Evolutionary conservation across 2,329 filamentous ascomycete genomes (phyloP), one percentile per base, ranked within the genome.

Genomic region (Capronia epimyces): DNA sequence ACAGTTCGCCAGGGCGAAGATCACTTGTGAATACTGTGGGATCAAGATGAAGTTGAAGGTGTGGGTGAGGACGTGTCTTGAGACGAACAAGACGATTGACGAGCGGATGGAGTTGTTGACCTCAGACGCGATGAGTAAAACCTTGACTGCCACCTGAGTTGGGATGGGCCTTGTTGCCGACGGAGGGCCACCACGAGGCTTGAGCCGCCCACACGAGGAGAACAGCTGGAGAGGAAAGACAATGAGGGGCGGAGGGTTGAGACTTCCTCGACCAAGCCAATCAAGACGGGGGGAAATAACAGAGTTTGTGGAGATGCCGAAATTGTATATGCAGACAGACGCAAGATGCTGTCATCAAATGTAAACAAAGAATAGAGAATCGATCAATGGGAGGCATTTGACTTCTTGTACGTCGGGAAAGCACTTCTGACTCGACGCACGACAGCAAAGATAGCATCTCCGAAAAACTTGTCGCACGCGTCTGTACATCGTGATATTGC

Each of bases 261-360:
- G 20, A n/a, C 13, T 5, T 5, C 7, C 16, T 20, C 18, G 34
- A 20, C 20, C 34, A 37, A 20, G 34, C 25, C 37, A 54, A 54
- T 51, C 29, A 53, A 46, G 49, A 46, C 31, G 53, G 52, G 25
- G 47, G 45, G 32, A 45, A 32, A 41, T 50, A 47, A 43, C 46
- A 55, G 43, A 52, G 43, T 39, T 49, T 51, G 55, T 57, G 55
- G 51, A 52, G 48, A 43, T 44, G 21, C 55, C 52, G 55, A 57
- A 50, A 57, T 57, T 57, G 46, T 36, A 52, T 52, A 47, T 55
- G 51, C 46, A 47, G 43, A 43, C 21, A 22, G 37, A 52, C 53
- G 52, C 49, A 50, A 34, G 22, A 46, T 52, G 36, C 43, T 43
- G 50, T 48, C 31, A 49, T 15, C 34, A 21, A 8, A 49, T 20